Conservation (phyloP, 805 yeast species). For the Priceomyces carsonii region DNA sequence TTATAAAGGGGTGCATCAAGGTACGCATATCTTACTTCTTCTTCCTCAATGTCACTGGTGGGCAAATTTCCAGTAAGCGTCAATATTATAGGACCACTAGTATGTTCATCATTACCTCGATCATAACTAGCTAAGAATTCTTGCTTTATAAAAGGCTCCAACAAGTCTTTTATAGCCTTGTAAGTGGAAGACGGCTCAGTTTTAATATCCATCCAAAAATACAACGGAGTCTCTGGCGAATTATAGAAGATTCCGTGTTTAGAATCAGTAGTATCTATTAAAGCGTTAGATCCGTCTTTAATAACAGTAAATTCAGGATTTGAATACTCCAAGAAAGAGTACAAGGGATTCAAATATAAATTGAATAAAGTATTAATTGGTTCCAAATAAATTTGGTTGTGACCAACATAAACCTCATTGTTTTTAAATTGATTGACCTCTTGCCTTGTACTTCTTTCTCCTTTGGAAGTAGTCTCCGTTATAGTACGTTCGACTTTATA, state of each 20-base stretch:
- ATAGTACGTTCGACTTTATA: slow-evolving; percentile 29
- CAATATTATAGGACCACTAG: slow-evolving; percentile 58
- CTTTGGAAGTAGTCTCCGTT: slow-evolving; percentile 21
- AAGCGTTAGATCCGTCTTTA: slow-evolving; percentile 11
- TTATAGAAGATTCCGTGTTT: slow-evolving; percentile 40
- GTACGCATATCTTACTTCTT: slow-evolving; percentile 39
- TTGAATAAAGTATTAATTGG: slow-evolving; percentile 46
- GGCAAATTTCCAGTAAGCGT: slow-evolving; percentile 71
- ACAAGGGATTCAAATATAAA: slow-evolving; percentile 57
- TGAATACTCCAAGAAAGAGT: slow-evolving; percentile 46
- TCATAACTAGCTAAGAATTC: slow-evolving; percentile 55
- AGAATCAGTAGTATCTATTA: slow-evolving; percentile 12
- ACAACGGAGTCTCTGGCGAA: slow-evolving; percentile 52
- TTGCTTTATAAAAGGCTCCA: slow-evolving; percentile 48
- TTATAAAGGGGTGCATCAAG: slow-evolving; percentile 53
- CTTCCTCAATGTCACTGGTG: slow-evolving; percentile 27
- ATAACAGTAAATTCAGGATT: slow-evolving; percentile 34
- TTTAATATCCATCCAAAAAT: slow-evolving; percentile 65
- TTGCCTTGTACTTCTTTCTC: slow-evolving; percentile 8
- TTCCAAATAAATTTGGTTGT: slow-evolving; percentile 49
- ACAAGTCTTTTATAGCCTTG: slow-evolving; percentile 41
- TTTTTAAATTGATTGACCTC: slow-evolving; percentile 19
- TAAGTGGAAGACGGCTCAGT: slow-evolving; percentile 53
- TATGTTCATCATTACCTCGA: slow-evolving; percentile 26
- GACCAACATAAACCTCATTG: slow-evolving; percentile 60